Evolutionary conservation across 352 stramenopile species (phyloP).

Genomic region (Phytopythium montanum): DNA sequence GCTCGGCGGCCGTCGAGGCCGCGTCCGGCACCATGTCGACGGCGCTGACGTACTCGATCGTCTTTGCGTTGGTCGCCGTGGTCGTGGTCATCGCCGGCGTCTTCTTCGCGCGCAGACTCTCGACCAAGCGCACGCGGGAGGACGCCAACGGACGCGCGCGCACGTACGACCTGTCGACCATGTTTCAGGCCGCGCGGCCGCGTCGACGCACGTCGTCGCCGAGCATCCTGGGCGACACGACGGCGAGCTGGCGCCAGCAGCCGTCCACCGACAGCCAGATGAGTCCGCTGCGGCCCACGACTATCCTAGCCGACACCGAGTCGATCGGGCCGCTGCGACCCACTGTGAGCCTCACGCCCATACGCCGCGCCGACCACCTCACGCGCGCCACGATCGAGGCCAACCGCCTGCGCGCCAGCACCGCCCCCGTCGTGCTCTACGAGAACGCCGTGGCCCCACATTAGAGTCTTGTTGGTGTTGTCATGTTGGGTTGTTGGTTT

Average conservation of each 20-base stretch:
- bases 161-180: slow-evolving; percentile 8
- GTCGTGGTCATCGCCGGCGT: slow-evolving; percentile 17
- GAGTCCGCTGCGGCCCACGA: slow-evolving; percentile 24
- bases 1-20: slow-evolving; percentile 5
- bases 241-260: slow-evolving; percentile 26
- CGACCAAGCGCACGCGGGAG: not conserved
- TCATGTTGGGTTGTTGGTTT: not conserved
- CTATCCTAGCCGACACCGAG: slow-evolving; percentile 37
- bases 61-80: slow-evolving; percentile 22
- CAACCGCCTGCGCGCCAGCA: slow-evolving; percentile 21
- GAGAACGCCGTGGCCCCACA: slow-evolving; percentile 8
- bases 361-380: slow-evolving; percentile 13
- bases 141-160: not conserved
- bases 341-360: slow-evolving; percentile 8
- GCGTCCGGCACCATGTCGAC: slow-evolving; percentile 16
- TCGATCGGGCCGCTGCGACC: slow-evolving; percentile 12
- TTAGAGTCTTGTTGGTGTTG: not conserved
- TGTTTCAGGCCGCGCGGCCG: slow-evolving; percentile 1
- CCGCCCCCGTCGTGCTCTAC: slow-evolving; percentile 29
- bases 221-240: slow-evolving; percentile 21
- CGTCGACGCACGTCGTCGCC: slow-evolving; percentile 5
- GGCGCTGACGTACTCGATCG: slow-evolving; percentile 17
- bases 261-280: slow-evolving; percentile 12
- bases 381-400: slow-evolving; percentile 8
- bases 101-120: slow-evolving; percentile 13